Conservation (phyloP, 1,284 basidiomycete genomes). For the Cutaneotrichosporon mucoides region DNA sequence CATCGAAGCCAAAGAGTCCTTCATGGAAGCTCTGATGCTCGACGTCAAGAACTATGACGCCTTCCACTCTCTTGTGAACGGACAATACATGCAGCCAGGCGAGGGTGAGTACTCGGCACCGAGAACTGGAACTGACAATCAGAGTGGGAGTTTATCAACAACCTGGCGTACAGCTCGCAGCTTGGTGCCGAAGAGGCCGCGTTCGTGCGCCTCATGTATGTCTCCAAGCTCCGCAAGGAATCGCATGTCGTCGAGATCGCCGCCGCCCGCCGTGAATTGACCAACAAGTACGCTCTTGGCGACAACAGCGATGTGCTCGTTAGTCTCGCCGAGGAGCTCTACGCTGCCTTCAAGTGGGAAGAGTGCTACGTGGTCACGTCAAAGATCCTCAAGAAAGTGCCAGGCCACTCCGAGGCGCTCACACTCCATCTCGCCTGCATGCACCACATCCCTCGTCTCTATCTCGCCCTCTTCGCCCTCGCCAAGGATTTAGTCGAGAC, state of each 20-base stretch:
- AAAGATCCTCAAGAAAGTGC: slow-evolving; percentile 74
- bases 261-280: slow-evolving; percentile 65
- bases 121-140: not conserved
- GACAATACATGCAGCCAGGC: slow-evolving; percentile 87
- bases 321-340: slow-evolving; percentile 86
- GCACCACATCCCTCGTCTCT: slow-evolving; percentile 85
- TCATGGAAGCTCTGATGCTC: slow-evolving; percentile 88
- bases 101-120: slow-evolving; percentile 63
- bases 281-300: slow-evolving; percentile 70
- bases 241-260: slow-evolving; percentile 77
- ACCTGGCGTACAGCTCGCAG: slow-evolving; percentile 75
- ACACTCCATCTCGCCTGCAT: slow-evolving; percentile 95
- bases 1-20: slow-evolving; percentile 83
- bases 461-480: slow-evolving; percentile 88
- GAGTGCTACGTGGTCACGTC: slow-evolving; percentile 88
- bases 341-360: slow-evolving; percentile 81
- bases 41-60: slow-evolving; percentile 98
- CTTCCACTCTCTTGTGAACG: slow-evolving; percentile 82
- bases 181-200: slow-evolving; percentile 72
- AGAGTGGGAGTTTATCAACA: slow-evolving; percentile 96
- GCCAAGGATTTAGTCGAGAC: slow-evolving; percentile 92
- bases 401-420: slow-evolving; percentile 78
- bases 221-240: slow-evolving; percentile 83
- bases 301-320: slow-evolving; percentile 91
- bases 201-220: slow-evolving; percentile 88